Base-by-base conservation (phyloP, 441 rosid genomes). In the Erysimum cheiri region DNA sequence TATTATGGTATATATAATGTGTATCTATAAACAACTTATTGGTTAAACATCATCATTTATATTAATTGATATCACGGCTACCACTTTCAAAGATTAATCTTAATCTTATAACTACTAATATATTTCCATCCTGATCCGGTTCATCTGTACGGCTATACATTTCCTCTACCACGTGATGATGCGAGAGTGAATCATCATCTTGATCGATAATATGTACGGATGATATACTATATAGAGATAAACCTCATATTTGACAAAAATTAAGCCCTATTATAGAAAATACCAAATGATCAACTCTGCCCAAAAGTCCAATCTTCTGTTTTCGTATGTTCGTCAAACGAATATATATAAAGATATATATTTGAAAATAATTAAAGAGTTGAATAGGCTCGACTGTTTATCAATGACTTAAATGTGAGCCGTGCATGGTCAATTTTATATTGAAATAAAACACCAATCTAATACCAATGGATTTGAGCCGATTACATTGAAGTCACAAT, bases 151-250 rank as follows among this genome's bases (percentile, higher is more conserved):
- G 6, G 6, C 46, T n/a, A 41, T 41, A 5, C 6, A 4, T 31
- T 31, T 31, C 33, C 33, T 31, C 7, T 31, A 4, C 32, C 32
- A 29, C 48, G 22, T 43, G 65, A 15, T 11, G 12, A 70, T 60
- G 60, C 33, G 43, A 70, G 46, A 31, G 24, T 69, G 73, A 69
- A 37, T 49, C 49, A 60, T 40, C 44, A 29, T 28, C 67, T 50
- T 70, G 53, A 39, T 50, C 11, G 33, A 50, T 37, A 40, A 5
- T 53, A 46, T 46, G 50, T 46, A 46, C 50, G 50, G 50, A 44
- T 44, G 24, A 44, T 44, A 46, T 17, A 46, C 50, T 14, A 13
- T 43, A 43, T 14, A 14, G 22, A 43, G 15, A 14, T 41, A 41
- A 43, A 14, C 48, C 48, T n/a, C 8, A 49, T 47, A 28, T 3